These are phyloP conservation scores for Silybum marianum DNA, from an alignment of 129 eudicot genomes.

Conservation along the genomic window DNA sequence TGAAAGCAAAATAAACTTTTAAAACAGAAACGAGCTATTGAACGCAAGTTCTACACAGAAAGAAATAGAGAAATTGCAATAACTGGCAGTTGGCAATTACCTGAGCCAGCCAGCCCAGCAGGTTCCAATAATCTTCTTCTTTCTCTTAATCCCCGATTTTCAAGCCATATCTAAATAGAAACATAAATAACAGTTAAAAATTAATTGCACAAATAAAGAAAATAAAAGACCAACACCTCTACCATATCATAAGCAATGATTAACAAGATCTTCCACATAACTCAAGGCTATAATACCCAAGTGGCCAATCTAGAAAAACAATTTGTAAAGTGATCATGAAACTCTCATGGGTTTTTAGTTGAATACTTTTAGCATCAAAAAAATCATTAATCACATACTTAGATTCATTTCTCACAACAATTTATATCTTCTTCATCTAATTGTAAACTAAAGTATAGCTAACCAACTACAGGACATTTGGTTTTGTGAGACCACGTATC, in stretches of 20 bases:
- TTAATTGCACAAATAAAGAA: not conserved
- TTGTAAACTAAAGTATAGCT: not conserved
- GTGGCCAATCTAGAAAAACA: not conserved
- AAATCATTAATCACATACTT: not conserved
- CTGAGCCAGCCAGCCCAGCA: constrained; percentile 20
- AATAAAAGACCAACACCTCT: not conserved
- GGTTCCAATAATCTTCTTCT: constrained; percentile 18
- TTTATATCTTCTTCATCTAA: not conserved
- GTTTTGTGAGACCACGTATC: not conserved
- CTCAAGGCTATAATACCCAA: not conserved
- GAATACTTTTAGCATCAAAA: not conserved
- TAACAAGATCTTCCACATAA: not conserved
- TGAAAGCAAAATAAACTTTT: not conserved
- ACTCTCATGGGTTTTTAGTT: not conserved
- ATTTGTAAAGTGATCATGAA: not conserved
- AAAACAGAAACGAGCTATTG: not conserved
- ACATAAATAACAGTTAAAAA: constrained; percentile 5
- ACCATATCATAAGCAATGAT: not conserved
- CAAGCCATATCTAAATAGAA: constrained; percentile 27
- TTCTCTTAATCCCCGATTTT: constrained; percentile 13
- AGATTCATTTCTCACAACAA: not conserved
- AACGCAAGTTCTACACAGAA: not conserved
- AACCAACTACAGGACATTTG: not conserved
- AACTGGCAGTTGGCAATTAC: constrained; percentile 4
- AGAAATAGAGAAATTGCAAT: not conserved